phyloP scores from a whole-genome alignment of 1,139 yeast genomes.

The Meyerozyma guilliermondii region DNA sequence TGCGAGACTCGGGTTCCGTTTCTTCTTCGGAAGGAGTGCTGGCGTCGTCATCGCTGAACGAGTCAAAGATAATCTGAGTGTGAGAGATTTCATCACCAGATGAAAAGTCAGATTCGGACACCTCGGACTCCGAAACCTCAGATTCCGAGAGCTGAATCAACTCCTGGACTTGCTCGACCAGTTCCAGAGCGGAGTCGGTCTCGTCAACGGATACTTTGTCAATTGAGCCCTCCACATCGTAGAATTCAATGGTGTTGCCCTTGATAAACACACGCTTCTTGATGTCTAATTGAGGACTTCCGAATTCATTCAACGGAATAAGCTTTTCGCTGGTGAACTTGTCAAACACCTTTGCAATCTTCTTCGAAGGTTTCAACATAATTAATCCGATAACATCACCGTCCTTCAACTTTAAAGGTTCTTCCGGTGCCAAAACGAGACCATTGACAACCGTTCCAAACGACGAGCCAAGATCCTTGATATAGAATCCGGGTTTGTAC shows the following conservation, averaged over 20 bases:
- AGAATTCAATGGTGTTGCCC: not conserved
- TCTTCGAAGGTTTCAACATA: slow-evolving; percentile 23
- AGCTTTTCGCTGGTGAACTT: slow-evolving; percentile 5
- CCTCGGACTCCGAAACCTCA: not conserved
- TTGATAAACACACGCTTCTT: slow-evolving; percentile 1
- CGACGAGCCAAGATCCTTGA: slow-evolving; percentile 31
- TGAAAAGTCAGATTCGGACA: slow-evolving; percentile 1
- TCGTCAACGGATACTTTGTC: slow-evolving; percentile 2
- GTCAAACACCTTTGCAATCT: slow-evolving; percentile 14
- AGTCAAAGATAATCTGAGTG: slow-evolving; percentile 2
- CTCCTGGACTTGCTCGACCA: not conserved
- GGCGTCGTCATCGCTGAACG: slow-evolving; percentile 1
- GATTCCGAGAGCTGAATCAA: slow-evolving; percentile 1
- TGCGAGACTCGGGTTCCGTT: slow-evolving; percentile 4
- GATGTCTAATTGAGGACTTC: slow-evolving; percentile 20
- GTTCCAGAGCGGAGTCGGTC: not conserved
- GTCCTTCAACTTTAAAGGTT: slow-evolving; percentile 14
- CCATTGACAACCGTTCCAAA: slow-evolving; percentile 38
- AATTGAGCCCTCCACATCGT: slow-evolving; percentile 2
- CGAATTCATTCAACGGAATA: slow-evolving; percentile 21
- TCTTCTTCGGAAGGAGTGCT: slow-evolving; percentile 1
- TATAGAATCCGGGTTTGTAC: slow-evolving; percentile 15
- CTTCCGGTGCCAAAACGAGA: slow-evolving; percentile 18
- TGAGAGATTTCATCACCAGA: slow-evolving; percentile 1
- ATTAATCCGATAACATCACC: slow-evolving; percentile 31